Evolutionary conservation across 495 filamentous ascomycete species (phyloP), one percentile per base, ranked within the genome.

Genomic region (Annulohypoxylon stygium): DNA sequence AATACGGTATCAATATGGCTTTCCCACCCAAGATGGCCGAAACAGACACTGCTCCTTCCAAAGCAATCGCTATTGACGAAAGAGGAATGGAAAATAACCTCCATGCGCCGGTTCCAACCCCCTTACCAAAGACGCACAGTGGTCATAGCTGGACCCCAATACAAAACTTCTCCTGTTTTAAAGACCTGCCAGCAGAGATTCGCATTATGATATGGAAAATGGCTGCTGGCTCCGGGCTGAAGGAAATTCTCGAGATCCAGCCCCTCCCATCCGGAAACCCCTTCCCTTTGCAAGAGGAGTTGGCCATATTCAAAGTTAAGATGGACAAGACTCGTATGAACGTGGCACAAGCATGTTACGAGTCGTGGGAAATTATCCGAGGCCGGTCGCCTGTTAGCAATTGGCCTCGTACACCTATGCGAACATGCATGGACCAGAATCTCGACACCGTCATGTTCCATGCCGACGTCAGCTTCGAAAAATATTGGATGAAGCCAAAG

Each of bases 361-460:
- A 47, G 12, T 47, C 43, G n/a, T 47, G 43, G 43, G 43, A 47
- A 16, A 47, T 47, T 12, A 1, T 47, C 7, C 43, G 18, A 18
- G 43, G 43, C 16, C n/a, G 1, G 3, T 9, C 43, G 0, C 2
- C 16, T 18, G n/a, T 20, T 12, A 18, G 3, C 43, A 16, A 47
- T 9, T 47, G 43, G 43, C 43, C 43, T 47, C 43, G 16, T 47
- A 47, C 43, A 18, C 43, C 43, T 47, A 47, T 47, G 43, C 43
- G n/a, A 20, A 47, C 43, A 47, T 20, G 8, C 43, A 47, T 47
- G 16, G n/a, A 47, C 16, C 43, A n/a, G 43, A 8, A 20, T 4
- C 43, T 47, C n/a, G 43, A 47, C 43, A 18, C n/a, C 18, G 5
- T 47, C 3, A 20, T 47, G 16, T 8, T 47, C 43, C n/a, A 47